These are phyloP conservation scores for Xylaria digitata DNA, from an alignment of 2,329 filamentous ascomycete genomes.

Conservation along the genomic window DNA sequence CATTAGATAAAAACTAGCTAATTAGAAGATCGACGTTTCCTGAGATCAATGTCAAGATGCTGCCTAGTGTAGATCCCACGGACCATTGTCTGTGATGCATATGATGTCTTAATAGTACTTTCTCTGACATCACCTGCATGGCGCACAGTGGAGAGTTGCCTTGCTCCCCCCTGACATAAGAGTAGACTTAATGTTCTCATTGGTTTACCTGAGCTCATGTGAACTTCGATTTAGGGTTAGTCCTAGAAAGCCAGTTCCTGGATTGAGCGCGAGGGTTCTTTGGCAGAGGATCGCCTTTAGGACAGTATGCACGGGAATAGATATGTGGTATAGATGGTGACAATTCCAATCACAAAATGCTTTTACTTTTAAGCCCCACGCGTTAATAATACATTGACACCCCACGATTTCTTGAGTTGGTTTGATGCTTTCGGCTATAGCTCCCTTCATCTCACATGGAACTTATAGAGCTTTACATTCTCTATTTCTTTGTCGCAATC, in stretches of 20 bases:
- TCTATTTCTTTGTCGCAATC: slow-evolving; percentile 55
- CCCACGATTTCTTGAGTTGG: background rate
- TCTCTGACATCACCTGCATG: too few species aligned
- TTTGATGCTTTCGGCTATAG: background rate
- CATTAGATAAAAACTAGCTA: background rate
- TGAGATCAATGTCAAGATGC: background rate
- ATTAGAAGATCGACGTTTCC: background rate
- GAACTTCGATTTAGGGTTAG: too few species aligned
- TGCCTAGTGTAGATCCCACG: too few species aligned
- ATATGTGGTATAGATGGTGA: background rate
- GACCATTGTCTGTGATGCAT: background rate
- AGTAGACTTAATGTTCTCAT: background rate
- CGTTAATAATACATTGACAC: background rate
- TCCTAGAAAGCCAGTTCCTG: too few species aligned
- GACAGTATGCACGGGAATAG: background rate
- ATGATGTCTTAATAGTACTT: too few species aligned
- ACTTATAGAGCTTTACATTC: background rate
- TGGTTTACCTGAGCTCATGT: background rate
- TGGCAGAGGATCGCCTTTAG: too few species aligned
- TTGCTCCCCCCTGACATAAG: background rate
- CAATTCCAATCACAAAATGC: slow-evolving; percentile 7
- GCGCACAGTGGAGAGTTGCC: too few species aligned
- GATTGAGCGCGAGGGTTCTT: background rate
- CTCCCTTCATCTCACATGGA: background rate
- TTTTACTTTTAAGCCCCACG: background rate